Base-by-base conservation (phyloP, 345 rosid genomes). In the Eucalyptus microcorys region DNA sequence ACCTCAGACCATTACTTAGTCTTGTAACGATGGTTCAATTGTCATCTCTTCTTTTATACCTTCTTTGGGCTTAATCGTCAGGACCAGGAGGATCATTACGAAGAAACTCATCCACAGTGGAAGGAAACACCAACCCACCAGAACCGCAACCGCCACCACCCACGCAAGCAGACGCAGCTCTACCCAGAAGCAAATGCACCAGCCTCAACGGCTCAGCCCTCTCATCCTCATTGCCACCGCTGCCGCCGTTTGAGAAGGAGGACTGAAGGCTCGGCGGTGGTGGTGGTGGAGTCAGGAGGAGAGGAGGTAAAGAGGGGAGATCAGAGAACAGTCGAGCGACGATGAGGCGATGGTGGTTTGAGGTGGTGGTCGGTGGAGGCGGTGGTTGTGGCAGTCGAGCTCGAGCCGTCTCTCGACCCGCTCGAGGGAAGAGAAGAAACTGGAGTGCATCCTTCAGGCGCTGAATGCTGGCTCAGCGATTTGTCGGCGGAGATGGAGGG, bases 321-420 rank as follows among this genome's bases (percentile, higher is more conserved):
- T 87, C 91, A 71, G 15, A 94, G 88, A 57, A 93, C 50, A 88
- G 21, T 49, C 57, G 30, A 87, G 86, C 30, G 88, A 52, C 27
- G 59, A 50, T 10, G 86, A 68, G 40, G 81, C 59, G 27, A 4
- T 9, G 43, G 87, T 5, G 76, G 50, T 53, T 26, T 13, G 40
- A 8, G 85, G 68, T 14, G 49, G 86, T 2, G 49, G 50, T 4
- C 13, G 42, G 37, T 50, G 83, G 48, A 3, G 68, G 52, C 90
- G 32, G 57, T 14, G 88, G 45, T 50, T 17, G 55, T 50, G 22
- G 22, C 30, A 19, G 79, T 93, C 92, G 45, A 91, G 92, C 86
- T 92, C 90, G 90, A 93, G 88, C 87, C 94, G 90, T 91, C 92
- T 93, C 89, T 93, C 92, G 88, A 92, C 95, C 93, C 92, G 92